Conservation (phyloP, 441 rosid species). For the Syzygium malaccense region DNA sequence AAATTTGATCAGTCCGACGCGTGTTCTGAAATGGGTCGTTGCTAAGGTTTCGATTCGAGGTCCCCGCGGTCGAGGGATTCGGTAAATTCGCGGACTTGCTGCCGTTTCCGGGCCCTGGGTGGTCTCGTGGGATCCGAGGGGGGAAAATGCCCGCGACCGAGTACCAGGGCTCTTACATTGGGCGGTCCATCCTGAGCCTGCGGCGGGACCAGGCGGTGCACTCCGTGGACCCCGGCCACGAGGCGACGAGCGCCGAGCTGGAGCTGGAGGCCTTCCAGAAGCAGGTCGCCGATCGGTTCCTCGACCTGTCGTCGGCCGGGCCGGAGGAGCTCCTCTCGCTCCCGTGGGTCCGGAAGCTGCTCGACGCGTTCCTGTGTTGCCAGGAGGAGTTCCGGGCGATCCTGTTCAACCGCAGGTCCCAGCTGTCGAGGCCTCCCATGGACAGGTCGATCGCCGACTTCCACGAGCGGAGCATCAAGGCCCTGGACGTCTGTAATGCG, state of each 20-base stretch:
- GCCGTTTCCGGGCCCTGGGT: neutral
- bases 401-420: conserved; percentile 19
- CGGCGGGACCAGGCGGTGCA: conserved; percentile 22
- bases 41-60: neutral
- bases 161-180: conserved; percentile 39
- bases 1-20: neutral
- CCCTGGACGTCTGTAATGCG: conserved; percentile 37
- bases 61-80: neutral
- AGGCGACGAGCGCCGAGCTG: neutral
- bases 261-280: conserved; percentile 29
- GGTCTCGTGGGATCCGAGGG: neutral
- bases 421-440: conserved; percentile 13
- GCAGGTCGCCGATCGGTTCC: conserved; percentile 19
- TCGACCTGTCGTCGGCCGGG: conserved; percentile 10
- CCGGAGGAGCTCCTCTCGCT: conserved; percentile 25
- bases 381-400: conserved; percentile 29
- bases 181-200: conserved; percentile 31
- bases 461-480: conserved; percentile 30
- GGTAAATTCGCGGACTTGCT: neutral
- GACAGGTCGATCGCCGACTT: conserved; percentile 23
- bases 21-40: neutral
- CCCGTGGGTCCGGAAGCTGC: conserved; percentile 30
- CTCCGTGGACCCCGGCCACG: conserved; percentile 13
- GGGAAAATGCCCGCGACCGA: conserved; percentile 68
- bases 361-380: conserved; percentile 24